Conservation (phyloP, 2,329 filamentous ascomycete genomes). For the Hymenoscyphus salicellus region DNA sequence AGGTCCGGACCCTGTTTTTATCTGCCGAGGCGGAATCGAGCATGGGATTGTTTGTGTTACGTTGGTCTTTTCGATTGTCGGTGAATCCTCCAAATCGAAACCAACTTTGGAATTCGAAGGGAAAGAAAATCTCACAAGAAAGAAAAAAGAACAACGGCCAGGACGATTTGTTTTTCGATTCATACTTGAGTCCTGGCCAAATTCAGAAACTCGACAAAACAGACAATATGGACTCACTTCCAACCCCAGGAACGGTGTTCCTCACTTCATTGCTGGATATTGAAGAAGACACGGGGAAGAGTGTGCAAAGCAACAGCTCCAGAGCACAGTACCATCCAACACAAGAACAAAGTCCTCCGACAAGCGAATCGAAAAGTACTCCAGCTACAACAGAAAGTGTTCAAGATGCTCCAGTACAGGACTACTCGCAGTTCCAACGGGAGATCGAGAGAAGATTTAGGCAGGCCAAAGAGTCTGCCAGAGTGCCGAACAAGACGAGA, state of each 20-base stretch:
- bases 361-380: neutral
- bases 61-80: neutral
- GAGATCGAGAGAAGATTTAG: neutral
- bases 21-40: neutral
- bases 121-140: neutral
- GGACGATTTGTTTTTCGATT: neutral
- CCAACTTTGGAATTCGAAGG: neutral
- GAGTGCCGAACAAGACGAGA: neutral
- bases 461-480: neutral
- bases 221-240: neutral
- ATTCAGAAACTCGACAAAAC: neutral
- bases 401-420: neutral
- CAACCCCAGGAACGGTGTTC: neutral
- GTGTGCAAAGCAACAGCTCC: neutral
- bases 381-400: neutral
- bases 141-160: neutral
- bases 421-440: neutral
- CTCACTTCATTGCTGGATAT: neutral
- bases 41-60: neutral
- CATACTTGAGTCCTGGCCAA: neutral
- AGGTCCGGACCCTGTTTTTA: neutral
- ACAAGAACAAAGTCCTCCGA: neutral
- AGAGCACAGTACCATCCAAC: neutral
- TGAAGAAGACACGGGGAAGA: neutral
- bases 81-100: neutral